Conservation (phyloP, 1,139 yeast genomes). For the Hyphopichia fennica region DNA sequence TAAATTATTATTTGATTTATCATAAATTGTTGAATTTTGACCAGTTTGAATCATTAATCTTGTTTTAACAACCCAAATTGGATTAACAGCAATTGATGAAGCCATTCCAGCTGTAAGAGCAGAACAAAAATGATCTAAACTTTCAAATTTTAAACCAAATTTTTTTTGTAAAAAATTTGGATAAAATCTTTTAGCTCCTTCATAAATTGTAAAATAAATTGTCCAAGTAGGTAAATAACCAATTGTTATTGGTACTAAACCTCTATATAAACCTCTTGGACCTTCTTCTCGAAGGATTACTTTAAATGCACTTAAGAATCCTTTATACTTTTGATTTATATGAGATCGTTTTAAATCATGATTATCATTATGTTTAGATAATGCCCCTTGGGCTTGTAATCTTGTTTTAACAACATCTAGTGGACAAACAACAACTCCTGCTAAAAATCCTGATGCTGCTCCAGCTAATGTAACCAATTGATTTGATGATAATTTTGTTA, state of each 20-base stretch:
- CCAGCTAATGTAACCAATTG: constrained; percentile 45
- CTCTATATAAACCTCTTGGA: constrained; percentile 78
- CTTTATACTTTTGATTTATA: constrained; percentile 42
- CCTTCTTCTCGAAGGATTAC: constrained; percentile 79
- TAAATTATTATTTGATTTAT: constrained; percentile 6
- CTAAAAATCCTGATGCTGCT: constrained; percentile 47
- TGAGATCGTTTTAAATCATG: not conserved
- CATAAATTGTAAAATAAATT: constrained; percentile 89
- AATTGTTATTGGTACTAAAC: constrained; percentile 83
- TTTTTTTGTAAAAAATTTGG: constrained; percentile 25
- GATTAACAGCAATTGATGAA: constrained; percentile 87
- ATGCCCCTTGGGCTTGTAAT: constrained; percentile 44
- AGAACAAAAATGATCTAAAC: constrained; percentile 65
- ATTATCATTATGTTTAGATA: not conserved
- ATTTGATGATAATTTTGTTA: constrained; percentile 25
- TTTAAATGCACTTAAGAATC: constrained; percentile 60
- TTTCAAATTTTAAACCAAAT: constrained; percentile 42
- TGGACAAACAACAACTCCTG: constrained; percentile 50
- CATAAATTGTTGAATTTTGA: constrained; percentile 40
- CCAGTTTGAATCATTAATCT: constrained; percentile 86
- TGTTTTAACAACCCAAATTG: constrained; percentile 97
- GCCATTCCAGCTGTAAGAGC: constrained; percentile 90
- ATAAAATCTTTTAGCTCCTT: constrained; percentile 58
- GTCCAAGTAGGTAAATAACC: constrained; percentile 99
- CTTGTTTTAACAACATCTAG: constrained; percentile 49